Evolutionary conservation across 1,284 basidiomycete genomes (phyloP), one percentile per base, ranked within the genome.

Genomic region (Malassezia brasiliensis): DNA sequence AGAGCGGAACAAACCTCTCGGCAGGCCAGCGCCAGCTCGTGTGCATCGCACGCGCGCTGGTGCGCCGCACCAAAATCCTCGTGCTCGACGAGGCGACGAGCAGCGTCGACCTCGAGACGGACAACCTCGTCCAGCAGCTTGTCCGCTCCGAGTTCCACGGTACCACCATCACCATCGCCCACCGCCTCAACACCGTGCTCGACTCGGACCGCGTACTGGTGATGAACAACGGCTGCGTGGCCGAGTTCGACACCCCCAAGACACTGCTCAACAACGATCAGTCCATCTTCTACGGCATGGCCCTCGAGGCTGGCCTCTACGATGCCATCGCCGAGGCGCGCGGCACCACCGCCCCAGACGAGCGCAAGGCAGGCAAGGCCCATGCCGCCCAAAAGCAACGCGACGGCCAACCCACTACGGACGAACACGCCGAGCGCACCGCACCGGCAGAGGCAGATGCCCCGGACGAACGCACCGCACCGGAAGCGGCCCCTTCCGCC

Each of bases 151-250:
- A 78, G 61, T 79, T 79, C 66, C 68, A 70, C 34, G 77, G 69
- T 15, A 73, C 68, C 15, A 68, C 67, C 11, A 67, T 72, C 44
- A 71, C 72, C 10, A 62, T 87, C 57, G 77, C 77, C 19, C 88
- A 90, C 74, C 82, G 89, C 1, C 78, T 94, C 52, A 88, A 91
- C 72, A 94, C 90, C 3, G 91, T 96, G 67, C 82, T 93, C 56
- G 85, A 90, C 66, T 88, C 84, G 37, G 85, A 87, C 62, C 82
- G 84, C 34, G 83, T 96, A 11, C 76, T 94, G 28, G 90, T 94
- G 12, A 82, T 96, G 76, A 83, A 85, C 61, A 78, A 83, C 17
- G 90, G 90, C 14, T 77, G 77, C 62, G 84, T 87, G 42, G 79
- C 81, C 17, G 88, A 90, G 76, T 84, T 84, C 66, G 87, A 88